A percentile compares a stretch with the other conserved stretches of the same genome.
phyloP scores from a whole-genome alignment of 148 eudicot genomes.

The Mesembryanthemum crystallinum region DNA sequence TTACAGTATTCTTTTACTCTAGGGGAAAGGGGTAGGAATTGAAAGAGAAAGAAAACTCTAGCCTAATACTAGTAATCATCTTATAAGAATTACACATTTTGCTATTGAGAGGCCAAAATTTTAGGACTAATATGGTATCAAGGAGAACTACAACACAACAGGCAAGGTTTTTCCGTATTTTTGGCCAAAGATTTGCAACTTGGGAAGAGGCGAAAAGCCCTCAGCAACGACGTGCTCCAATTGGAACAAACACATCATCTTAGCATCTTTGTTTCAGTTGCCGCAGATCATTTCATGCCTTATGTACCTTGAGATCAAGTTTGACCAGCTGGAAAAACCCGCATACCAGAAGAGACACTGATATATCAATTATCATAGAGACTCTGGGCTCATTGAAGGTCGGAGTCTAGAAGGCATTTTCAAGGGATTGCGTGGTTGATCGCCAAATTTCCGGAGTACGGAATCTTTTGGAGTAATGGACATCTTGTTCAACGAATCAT shows the following conservation, averaged over 20 bases:
- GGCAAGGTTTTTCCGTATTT: not conserved
- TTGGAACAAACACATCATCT: not conserved
- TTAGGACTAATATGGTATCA: not conserved
- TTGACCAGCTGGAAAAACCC: not conserved
- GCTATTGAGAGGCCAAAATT: conserved; percentile 18
- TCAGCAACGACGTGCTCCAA: not conserved
- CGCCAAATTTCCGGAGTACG: conserved; percentile 31
- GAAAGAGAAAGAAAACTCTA: not conserved
- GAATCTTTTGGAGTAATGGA: conserved; percentile 85
- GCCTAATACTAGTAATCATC: not conserved
- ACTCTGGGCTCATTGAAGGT: conserved; percentile 83
- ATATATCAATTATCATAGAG: conserved; percentile 39
- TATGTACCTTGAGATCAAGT: not conserved
- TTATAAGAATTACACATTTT: conserved; percentile 1
- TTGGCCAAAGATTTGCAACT: not conserved
- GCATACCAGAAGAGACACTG: too few species aligned
- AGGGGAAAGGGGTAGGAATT: not conserved
- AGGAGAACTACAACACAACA: conserved; percentile 11
- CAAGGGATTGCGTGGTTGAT: conserved; percentile 20
- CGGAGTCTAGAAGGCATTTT: conserved; percentile 90
- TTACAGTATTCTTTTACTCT: not conserved
- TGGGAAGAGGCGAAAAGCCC: not conserved
- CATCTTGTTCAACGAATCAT: conserved; percentile 61
- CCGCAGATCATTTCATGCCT: not conserved
- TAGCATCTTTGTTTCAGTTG: conserved; percentile 4